These are phyloP conservation scores for Trypanosoma lewisi DNA, from an alignment of 208 protist species.

Conservation along the genomic window DNA sequence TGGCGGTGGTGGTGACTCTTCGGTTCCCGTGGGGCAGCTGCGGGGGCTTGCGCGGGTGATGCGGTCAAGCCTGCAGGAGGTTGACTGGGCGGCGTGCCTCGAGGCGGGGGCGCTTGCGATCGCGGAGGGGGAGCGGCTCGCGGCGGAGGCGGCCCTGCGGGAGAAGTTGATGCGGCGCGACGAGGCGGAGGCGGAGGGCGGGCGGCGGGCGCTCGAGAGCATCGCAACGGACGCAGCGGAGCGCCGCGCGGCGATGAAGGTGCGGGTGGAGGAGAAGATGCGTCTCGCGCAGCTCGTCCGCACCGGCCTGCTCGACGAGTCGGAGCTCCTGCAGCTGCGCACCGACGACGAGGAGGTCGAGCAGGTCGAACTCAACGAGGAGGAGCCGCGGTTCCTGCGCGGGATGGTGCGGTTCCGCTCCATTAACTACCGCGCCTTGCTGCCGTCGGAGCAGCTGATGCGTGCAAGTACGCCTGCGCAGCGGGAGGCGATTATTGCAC, in stretches of 20 bases:
- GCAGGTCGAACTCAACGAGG: constrained; percentile 85
- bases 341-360: constrained; percentile 68
- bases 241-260: constrained; percentile 71
- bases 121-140: constrained; percentile 46
- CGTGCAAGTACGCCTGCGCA: constrained; percentile 76
- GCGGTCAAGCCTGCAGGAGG: constrained; percentile 32
- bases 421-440: constrained; percentile 79
- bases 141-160: constrained; percentile 39
- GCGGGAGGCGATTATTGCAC: constrained; percentile 73
- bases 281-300: constrained; percentile 83
- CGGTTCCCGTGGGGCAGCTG: constrained; percentile 54
- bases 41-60: constrained; percentile 55
- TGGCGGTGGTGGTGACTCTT: constrained; percentile 23
- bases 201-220: constrained; percentile 28
- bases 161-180: constrained; percentile 13
- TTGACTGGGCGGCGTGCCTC: constrained; percentile 38
- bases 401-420: constrained; percentile 57
- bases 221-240: constrained; percentile 39
- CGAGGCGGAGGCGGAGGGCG: constrained; percentile 7
- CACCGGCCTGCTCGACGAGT: constrained; percentile 78
- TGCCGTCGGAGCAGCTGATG: constrained; percentile 81
- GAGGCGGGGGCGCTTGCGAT: constrained; percentile 64
- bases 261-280: constrained; percentile 86
- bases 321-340: constrained; percentile 64
- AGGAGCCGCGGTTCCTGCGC: constrained; percentile 75